Evolutionary conservation across 306 rosid genomes (phyloP).

Genomic region (Sophora flavescens): DNA sequence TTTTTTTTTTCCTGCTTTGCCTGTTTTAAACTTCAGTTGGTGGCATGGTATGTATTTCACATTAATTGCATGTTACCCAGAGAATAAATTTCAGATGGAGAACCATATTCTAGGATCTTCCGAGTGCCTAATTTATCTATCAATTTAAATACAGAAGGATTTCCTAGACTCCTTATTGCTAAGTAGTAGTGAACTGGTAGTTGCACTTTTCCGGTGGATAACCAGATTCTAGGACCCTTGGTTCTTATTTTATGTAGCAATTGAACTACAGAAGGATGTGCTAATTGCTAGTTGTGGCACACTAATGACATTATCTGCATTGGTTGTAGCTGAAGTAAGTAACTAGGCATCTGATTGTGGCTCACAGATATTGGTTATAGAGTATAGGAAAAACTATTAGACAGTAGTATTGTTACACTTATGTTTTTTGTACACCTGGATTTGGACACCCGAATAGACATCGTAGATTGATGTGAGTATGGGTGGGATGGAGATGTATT

Average conservation of each 20-base stretch:
- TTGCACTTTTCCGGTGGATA: neutral
- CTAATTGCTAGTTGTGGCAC: constrained; percentile 7
- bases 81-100: neutral
- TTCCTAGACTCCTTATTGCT: neutral
- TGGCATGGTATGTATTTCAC: constrained; percentile 21
- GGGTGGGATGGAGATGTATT: too few relatives aligned
- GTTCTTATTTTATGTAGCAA: constrained; percentile 7
- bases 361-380: neutral
- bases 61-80: constrained; percentile 4
- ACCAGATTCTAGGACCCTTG: neutral
- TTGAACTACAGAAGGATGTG: neutral
- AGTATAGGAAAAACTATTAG: neutral
- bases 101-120: constrained; percentile 5
- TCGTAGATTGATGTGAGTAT: too few relatives aligned
- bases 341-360: neutral
- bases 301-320: neutral
- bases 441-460: too few relatives aligned
- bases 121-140: neutral
- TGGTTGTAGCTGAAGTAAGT: neutral
- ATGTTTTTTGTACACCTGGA: too few relatives aligned
- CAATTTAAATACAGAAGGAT: neutral
- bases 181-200: neutral
- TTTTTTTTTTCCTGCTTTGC: neutral
- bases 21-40: neutral
- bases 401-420: neutral